Conservation (phyloP, 2,329 filamentous ascomycete genomes). For the Cladosporium sp. region DNA sequence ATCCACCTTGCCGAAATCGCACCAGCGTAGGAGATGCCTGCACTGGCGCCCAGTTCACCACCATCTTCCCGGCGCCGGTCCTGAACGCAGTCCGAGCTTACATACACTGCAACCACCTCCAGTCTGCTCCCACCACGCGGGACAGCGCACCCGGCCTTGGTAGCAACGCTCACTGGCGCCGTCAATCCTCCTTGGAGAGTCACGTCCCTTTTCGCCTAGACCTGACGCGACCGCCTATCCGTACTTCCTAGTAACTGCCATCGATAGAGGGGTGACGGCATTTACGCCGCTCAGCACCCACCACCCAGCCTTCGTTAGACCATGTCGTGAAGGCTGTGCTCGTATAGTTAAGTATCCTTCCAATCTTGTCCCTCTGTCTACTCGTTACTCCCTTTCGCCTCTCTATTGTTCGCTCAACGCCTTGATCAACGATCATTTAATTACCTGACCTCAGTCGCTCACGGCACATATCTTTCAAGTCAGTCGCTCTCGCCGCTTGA, state of each 20-base stretch:
- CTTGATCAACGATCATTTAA: not conserved
- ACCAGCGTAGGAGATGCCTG: not conserved
- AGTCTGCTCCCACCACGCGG: conserved; percentile 8
- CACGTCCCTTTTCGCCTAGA: conserved; percentile 11
- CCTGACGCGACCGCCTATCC: conserved; percentile 16
- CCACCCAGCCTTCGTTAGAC: conserved; percentile 17
- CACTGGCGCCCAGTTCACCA: conserved; percentile 11
- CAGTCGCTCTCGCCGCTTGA: not conserved
- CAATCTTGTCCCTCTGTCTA: conserved; percentile 12
- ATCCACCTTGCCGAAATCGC: conserved; percentile 1
- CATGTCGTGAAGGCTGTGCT: conserved; percentile 4
- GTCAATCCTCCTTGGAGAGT: conserved; percentile 7
- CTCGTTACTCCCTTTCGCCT: not conserved
- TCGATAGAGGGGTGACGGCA: conserved; percentile 10
- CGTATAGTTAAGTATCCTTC: conserved; percentile 12
- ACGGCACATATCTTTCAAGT: not conserved
- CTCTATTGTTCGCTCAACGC: conserved; percentile 3
- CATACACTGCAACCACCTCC: conserved; percentile 16
- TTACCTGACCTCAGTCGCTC: not conserved
- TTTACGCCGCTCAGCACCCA: conserved; percentile 9
- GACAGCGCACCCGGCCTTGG: conserved; percentile 7
- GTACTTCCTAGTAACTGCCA: conserved; percentile 18
- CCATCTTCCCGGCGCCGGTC: not conserved
- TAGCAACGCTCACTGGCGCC: conserved; percentile 10
- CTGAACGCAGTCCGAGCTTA: conserved; percentile 15